These are phyloP conservation scores for Trifolium pratense DNA, from an alignment of 306 rosid genomes.

Conservation along the genomic window DNA sequence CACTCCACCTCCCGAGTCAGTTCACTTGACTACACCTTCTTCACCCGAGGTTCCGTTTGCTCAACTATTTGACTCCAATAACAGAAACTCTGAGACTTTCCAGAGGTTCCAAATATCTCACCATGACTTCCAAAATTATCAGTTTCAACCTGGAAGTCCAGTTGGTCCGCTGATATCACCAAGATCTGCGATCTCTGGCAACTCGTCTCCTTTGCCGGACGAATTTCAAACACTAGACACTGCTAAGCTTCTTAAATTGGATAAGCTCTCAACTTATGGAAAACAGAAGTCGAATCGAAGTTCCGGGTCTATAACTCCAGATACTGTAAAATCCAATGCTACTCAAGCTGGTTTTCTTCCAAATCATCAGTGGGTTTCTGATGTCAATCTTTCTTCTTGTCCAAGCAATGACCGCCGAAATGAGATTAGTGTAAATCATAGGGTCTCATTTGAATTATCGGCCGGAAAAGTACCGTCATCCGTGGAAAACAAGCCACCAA, in stretches of 20 bases:
- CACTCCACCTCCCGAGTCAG: slow-evolving; percentile 92
- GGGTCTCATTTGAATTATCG: slow-evolving; percentile 54
- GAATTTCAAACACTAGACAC: slow-evolving; percentile 50
- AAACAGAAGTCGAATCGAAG: slow-evolving; percentile 51
- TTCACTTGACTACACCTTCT: slow-evolving; percentile 91
- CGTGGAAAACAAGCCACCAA: slow-evolving; percentile 48
- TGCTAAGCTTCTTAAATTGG: slow-evolving; percentile 68
- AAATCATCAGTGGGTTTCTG: slow-evolving; percentile 47
- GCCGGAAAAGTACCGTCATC: slow-evolving; percentile 39
- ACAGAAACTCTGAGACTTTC: slow-evolving; percentile 58
- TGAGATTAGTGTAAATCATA: slow-evolving; percentile 44
- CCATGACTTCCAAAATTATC: slow-evolving; percentile 84
- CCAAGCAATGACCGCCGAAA: slow-evolving; percentile 36
- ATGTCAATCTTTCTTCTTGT: slow-evolving; percentile 47
- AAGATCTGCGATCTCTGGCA: slow-evolving; percentile 81
- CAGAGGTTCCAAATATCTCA: slow-evolving; percentile 70
- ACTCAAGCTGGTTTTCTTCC: slow-evolving; percentile 43
- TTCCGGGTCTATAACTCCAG: slow-evolving; percentile 55
- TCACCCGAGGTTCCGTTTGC: slow-evolving; percentile 99
- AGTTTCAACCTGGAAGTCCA: slow-evolving; percentile 95
- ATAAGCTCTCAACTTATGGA: slow-evolving; percentile 60
- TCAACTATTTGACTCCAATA: slow-evolving; percentile 69
- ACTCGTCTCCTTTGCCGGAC: slow-evolving; percentile 87
- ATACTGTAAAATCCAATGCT: slow-evolving; percentile 38
- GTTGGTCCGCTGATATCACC: slow-evolving; percentile 90